Percentiles rank a stretch among this genome's conserved stretches.
These are phyloP conservation scores for Laguncularia racemosa DNA, from an alignment of 345 rosid genomes.

Conservation along the genomic window DNA sequence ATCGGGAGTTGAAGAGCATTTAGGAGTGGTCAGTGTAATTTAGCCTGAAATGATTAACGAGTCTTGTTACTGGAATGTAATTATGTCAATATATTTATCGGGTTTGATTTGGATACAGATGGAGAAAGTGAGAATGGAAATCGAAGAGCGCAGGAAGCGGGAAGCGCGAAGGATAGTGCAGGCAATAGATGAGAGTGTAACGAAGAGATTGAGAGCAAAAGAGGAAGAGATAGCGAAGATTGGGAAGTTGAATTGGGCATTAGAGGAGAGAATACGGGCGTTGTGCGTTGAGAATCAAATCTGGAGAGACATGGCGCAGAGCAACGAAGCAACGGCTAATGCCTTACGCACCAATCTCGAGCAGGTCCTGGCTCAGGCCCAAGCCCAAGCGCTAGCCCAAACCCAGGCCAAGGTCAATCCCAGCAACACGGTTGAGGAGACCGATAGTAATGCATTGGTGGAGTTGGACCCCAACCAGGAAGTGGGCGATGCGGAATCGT, in stretches of 20 bases:
- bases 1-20: too few relatives aligned
- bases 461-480: not conserved
- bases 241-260: conserved; percentile 7
- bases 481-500: conserved; percentile 9
- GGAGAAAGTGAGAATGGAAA: conserved; percentile 10
- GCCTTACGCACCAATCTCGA: conserved; percentile 7
- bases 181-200: not conserved
- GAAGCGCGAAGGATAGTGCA: conserved; percentile 4
- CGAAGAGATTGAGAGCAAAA: conserved; percentile 8
- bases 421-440: not conserved
- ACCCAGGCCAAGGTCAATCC: not conserved
- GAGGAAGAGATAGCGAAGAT: conserved; percentile 12
- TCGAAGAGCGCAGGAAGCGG: conserved; percentile 7
- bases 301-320: conserved; percentile 12
- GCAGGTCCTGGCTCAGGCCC: conserved; percentile 13
- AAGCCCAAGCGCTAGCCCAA: not conserved
- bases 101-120: not conserved
- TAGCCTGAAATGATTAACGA: too few relatives aligned
- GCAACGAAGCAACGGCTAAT: conserved; percentile 14
- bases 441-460: not conserved
- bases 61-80: too few relatives aligned
- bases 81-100: not conserved
- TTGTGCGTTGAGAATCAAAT: conserved; percentile 12
- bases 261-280: conserved; percentile 7
- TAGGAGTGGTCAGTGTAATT: too few relatives aligned